A percentile compares a stretch with the other conserved stretches of the same genome.
Conservation (phyloP, 1,284 basidiomycete species). For the Moesziomyces aphidis region DNA sequence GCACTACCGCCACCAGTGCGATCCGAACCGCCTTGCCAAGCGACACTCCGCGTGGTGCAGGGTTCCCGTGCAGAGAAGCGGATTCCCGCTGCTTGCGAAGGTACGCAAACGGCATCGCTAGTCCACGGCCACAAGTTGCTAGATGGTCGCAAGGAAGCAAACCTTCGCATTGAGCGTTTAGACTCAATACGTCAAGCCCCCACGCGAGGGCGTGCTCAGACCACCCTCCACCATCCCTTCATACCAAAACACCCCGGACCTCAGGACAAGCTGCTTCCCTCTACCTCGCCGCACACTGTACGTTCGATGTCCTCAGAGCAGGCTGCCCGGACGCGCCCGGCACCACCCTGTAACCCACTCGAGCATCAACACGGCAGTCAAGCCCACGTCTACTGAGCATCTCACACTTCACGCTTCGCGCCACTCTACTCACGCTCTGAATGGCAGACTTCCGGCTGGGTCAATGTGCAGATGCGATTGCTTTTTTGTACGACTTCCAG, state of each 20-base stretch:
- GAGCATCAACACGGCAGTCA: too few relatives aligned
- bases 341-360: too few relatives aligned
- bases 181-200: not conserved
- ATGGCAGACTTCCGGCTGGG: slow-evolving; percentile 4
- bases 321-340: too few relatives aligned
- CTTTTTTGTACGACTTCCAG: slow-evolving; percentile 43
- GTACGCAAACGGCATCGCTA: slow-evolving; percentile 21
- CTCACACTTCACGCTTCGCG: not conserved
- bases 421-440: too few relatives aligned
- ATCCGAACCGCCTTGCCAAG: slow-evolving; percentile 9
- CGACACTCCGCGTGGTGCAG: not conserved
- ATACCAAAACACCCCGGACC: not conserved
- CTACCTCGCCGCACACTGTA: too few relatives aligned
- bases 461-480: slow-evolving; percentile 50
- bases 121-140: too few relatives aligned
- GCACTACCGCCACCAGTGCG: slow-evolving; percentile 4
- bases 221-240: not conserved
- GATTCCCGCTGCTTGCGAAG: slow-evolving; percentile 13
- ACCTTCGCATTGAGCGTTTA: too few relatives aligned
- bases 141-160: not conserved
- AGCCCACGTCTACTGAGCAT: too few relatives aligned
- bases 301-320: too few relatives aligned
- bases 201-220: not conserved
- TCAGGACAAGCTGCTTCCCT: too few relatives aligned
- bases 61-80: not conserved